Evolutionary conservation across 169 alveolate genomes (phyloP), one percentile per base, ranked within the genome.

Genomic region (Plasmodium yoelii): DNA sequence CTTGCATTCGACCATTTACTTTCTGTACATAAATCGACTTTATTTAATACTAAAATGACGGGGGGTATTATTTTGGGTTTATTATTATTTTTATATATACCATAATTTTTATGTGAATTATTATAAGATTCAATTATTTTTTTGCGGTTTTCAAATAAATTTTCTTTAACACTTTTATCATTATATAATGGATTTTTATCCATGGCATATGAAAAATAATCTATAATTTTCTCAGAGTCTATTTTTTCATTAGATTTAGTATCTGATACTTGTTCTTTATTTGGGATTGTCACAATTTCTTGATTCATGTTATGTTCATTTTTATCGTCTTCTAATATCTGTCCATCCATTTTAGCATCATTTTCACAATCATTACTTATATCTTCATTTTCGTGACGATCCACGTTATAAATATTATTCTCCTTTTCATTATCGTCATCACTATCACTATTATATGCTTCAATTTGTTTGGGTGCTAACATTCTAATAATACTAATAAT

Each of bases 1-100:
- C 96, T 55, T 24, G 95, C 87, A 74, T 92, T 93, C 2, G 93
- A 93, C 96, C 96, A 93, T 61, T 93, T 93, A 65, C 74, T 93
- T 59, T 92, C 90, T 47, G 92, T 71, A 51, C 90, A 93, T 18
- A 93, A 74, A 67, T 93, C 96, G 2, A 91, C 94, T 73, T 93
- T 93, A 88, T 93, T 93, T 57, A 93, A 75, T 44, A 93, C 95
- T 60, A 93, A 89, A n/a, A 92, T 93, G 26, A 93, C 94, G 5
- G 96, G 96, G 12, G 90, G 90, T 15, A 80, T 28, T 19, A 75
- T 26, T 63, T 75, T 26, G n/a, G 44, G 65, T 57, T 49, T 80
- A 39, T 53, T 60, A 39, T 24, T 44, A 28, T 19, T 63, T 53
- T 26, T 61, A n/a, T 39, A 2, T 9, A 39, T 39, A 18, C 55